A percentile compares a stretch with the other conserved stretches of the same genome.
Conservation (phyloP, 2,329 filamentous ascomycete genomes). For the Aspergillus eucalypticola region DNA sequence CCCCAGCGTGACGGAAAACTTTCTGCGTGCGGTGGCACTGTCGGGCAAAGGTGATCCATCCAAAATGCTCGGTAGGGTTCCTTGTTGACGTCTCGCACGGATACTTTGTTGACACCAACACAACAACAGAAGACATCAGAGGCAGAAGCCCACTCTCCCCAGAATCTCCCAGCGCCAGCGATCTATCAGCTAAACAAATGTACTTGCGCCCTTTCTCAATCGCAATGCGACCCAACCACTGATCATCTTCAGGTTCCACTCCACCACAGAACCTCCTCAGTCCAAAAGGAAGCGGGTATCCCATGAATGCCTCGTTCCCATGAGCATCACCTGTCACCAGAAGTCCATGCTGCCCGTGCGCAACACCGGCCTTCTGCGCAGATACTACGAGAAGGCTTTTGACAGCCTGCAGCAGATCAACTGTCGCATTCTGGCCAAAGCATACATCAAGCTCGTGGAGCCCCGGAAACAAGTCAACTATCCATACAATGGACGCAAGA, state of each 20-base stretch:
- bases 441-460: slow-evolving; percentile 39
- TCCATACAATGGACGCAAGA: slow-evolving; percentile 38
- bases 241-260: slow-evolving; percentile 7
- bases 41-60: slow-evolving; percentile 24
- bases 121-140: slow-evolving; percentile 9
- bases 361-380: slow-evolving; percentile 27
- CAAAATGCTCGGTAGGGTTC: slow-evolving; percentile 22
- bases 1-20: slow-evolving; percentile 30
- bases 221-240: neutral
- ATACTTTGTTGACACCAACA: slow-evolving; percentile 1
- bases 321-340: slow-evolving; percentile 27
- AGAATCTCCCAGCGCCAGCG: slow-evolving; percentile 14
- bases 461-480: slow-evolving; percentile 40
- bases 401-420: slow-evolving; percentile 39
- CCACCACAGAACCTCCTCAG: slow-evolving; percentile 10
- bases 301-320: slow-evolving; percentile 23
- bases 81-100: neutral
- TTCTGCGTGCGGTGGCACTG: slow-evolving; percentile 32
- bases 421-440: slow-evolving; percentile 37
- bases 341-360: slow-evolving; percentile 27
- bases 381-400: slow-evolving; percentile 37
- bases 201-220: neutral
- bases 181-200: slow-evolving; percentile 15
- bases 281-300: slow-evolving; percentile 20
- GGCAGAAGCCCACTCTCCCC: slow-evolving; percentile 20